Conservation (phyloP, 495 filamentous ascomycete genomes). For the Bryoglossum gracile region DNA sequence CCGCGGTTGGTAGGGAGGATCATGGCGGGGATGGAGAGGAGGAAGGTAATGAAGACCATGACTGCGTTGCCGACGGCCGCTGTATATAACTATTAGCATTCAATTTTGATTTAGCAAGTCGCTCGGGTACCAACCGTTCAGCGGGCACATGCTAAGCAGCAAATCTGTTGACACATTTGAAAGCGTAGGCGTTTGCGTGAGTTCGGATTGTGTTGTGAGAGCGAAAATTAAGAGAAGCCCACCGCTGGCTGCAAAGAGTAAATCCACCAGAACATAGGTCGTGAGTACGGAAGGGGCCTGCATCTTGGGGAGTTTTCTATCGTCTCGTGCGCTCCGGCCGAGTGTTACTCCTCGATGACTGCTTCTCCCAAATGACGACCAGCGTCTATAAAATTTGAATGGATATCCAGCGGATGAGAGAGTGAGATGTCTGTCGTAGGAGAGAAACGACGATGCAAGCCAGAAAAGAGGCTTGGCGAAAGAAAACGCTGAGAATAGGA, state of each 20-base stretch:
- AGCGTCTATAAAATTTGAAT: conserved; percentile 31
- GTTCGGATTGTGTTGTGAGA: conserved; percentile 45
- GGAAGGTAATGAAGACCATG: conserved; percentile 50
- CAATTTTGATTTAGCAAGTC: neutral
- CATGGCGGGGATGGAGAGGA: conserved; percentile 52
- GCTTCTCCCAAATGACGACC: conserved; percentile 33
- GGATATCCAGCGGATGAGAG: neutral
- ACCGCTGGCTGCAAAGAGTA: conserved; percentile 57
- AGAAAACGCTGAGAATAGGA: conserved; percentile 24
- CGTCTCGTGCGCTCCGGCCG: no score
- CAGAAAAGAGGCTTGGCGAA: conserved; percentile 8
- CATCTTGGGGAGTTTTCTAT: no score
- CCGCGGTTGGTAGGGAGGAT: conserved; percentile 44
- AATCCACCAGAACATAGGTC: conserved; percentile 48
- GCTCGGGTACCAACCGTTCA: conserved; percentile 42
- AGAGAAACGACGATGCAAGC: conserved; percentile 28
- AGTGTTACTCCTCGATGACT: no score
- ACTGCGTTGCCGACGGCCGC: conserved; percentile 60
- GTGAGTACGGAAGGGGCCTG: conserved; percentile 27
- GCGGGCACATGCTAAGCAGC: conserved; percentile 52
- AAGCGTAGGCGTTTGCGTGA: conserved; percentile 37
- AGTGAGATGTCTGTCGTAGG: conserved; percentile 25
- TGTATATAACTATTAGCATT: conserved; percentile 29
- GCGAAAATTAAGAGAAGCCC: conserved; percentile 56
- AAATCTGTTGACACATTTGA: conserved; percentile 54